Evolutionary conservation across 2,329 filamentous ascomycete genomes (phyloP).

Genomic region (Trichoderma afroharzianum): DNA sequence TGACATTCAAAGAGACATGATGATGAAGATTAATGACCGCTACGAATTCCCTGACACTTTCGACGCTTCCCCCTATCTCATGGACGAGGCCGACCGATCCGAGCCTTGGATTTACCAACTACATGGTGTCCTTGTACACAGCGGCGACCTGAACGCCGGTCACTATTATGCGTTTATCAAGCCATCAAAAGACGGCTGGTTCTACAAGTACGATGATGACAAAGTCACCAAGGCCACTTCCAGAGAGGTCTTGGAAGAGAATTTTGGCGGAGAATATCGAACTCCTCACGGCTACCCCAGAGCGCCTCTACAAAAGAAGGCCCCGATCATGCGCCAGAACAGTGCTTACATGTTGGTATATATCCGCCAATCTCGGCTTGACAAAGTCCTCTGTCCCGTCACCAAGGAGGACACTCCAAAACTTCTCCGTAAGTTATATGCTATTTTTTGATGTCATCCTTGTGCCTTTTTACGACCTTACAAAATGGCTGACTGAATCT

Average conservation of each 20-base stretch:
- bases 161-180: constrained; percentile 99
- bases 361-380: constrained; percentile 80
- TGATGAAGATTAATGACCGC: constrained; percentile 97
- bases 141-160: constrained; percentile 91
- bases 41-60: constrained; percentile 85
- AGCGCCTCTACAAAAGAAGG: constrained; percentile 50
- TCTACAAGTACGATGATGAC: constrained; percentile 97
- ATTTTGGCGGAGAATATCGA: constrained; percentile 85
- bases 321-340: constrained; percentile 61
- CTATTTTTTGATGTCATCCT: background rate
- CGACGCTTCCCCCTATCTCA: constrained; percentile 82
- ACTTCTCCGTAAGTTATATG: constrained; percentile 64
- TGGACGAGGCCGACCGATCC: constrained; percentile 78
- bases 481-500: background rate
- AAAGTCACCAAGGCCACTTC: constrained; percentile 91
- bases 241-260: constrained; percentile 90
- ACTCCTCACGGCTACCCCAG: constrained; percentile 46
- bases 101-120: constrained; percentile 90
- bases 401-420: constrained; percentile 73
- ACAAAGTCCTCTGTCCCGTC: constrained; percentile 75
- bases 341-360: constrained; percentile 99
- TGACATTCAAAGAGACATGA: constrained; percentile 89
- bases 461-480: constrained; percentile 15
- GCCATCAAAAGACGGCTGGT: constrained; percentile 86
- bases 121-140: constrained; percentile 93